Percentiles rank a stretch among this genome's conserved stretches.
phyloP scores from a whole-genome alignment of 495 filamentous ascomycete species.

The Penicillium longicatenatum region DNA sequence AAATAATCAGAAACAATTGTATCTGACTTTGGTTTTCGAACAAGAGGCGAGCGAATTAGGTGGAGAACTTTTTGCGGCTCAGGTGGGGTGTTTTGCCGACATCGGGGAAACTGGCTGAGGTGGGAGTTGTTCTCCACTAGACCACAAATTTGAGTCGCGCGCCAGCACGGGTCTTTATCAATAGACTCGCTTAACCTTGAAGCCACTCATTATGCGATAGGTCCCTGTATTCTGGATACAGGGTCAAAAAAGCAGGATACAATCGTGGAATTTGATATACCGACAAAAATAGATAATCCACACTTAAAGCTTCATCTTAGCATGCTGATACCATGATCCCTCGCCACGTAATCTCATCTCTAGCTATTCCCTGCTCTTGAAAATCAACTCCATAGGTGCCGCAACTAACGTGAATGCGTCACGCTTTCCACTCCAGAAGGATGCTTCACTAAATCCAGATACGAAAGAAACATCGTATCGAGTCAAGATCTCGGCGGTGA shows the following conservation, averaged over 20 bases:
- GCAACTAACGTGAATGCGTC: conserved; percentile 9
- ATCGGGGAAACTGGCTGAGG: background rate
- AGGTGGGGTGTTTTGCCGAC: background rate
- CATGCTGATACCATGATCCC: too few species aligned
- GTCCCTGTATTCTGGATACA: too few species aligned
- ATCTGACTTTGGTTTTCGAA: background rate
- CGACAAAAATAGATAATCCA: too few species aligned
- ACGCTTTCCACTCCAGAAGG: background rate
- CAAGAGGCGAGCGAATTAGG: background rate
- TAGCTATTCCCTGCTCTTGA: background rate
- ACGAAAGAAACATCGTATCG: conserved; percentile 25
- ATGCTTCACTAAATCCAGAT: background rate
- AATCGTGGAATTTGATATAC: too few species aligned
- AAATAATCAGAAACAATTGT: background rate
- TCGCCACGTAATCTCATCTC: too few species aligned
- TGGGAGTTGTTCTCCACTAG: too few species aligned
- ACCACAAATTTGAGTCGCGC: too few species aligned
- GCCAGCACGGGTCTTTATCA: too few species aligned
- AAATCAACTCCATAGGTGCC: conserved; percentile 2
- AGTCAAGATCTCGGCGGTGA: conserved; percentile 33
- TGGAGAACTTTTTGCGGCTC: background rate
- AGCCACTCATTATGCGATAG: too few species aligned
- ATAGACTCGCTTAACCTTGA: too few species aligned
- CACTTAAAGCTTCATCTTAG: too few species aligned
- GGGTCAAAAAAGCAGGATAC: too few species aligned